These are phyloP conservation scores for Sarocladium brachiariae DNA, from an alignment of 2,329 filamentous ascomycete genomes.

Conservation along the genomic window DNA sequence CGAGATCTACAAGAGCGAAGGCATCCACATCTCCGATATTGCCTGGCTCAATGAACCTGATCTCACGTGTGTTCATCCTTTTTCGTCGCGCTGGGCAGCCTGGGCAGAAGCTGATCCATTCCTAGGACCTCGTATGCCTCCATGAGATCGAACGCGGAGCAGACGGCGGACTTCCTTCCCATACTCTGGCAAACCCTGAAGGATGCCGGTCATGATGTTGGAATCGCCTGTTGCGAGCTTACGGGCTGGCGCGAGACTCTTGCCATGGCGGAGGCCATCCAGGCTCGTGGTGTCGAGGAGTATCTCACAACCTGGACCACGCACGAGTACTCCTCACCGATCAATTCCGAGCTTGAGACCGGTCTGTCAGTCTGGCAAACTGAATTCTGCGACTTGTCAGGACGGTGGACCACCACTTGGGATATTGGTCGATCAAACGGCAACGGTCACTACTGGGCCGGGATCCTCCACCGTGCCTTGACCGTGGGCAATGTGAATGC, in stretches of 20 bases:
- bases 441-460: slow-evolving; percentile 3
- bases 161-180: slow-evolving; percentile 7
- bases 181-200: slow-evolving; percentile 4
- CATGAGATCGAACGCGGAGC: not conserved
- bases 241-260: slow-evolving; percentile 2
- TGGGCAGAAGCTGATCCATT: too few relatives aligned
- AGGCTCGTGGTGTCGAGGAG: slow-evolving; percentile 4
- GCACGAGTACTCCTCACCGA: slow-evolving; percentile 4
- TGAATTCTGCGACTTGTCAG: slow-evolving; percentile 5
- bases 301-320: slow-evolving; percentile 3
- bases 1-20: slow-evolving; percentile 4
- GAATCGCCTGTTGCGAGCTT: slow-evolving; percentile 6
- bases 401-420: slow-evolving; percentile 1
- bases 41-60: slow-evolving; percentile 6
- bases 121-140: not conserved
- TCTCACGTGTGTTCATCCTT: slow-evolving; percentile 2
- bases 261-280: not conserved
- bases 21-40: not conserved
- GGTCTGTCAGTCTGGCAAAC: slow-evolving; percentile 5
- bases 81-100: too few relatives aligned
- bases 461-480: slow-evolving; percentile 2
- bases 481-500: slow-evolving; percentile 4
- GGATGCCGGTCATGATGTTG: slow-evolving; percentile 1
- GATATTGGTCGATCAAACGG: not conserved
- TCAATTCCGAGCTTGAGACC: slow-evolving; percentile 1